phyloP scores from a whole-genome alignment of 495 filamentous ascomycete species.

The Niebla homalea region DNA sequence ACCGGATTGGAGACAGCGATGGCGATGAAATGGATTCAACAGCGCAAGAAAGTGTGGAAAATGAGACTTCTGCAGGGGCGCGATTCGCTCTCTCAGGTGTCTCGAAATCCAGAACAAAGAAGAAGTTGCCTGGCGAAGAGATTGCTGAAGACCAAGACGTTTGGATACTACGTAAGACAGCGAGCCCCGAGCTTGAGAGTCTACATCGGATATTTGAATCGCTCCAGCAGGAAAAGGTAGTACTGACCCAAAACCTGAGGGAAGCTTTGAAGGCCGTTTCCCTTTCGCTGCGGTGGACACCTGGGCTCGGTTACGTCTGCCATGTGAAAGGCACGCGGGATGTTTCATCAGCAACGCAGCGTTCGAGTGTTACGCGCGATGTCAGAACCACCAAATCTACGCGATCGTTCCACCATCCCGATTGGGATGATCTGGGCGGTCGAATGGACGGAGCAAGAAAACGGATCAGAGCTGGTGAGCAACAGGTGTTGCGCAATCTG shows the following conservation, averaged over 20 bases:
- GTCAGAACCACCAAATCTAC: slow-evolving; percentile 73
- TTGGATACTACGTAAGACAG: slow-evolving; percentile 75
- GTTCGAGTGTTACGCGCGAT: slow-evolving; percentile 38
- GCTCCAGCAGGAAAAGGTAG: slow-evolving; percentile 42
- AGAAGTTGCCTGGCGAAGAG: slow-evolving; percentile 17
- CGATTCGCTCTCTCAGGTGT: slow-evolving; percentile 32
- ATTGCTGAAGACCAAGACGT: slow-evolving; percentile 38
- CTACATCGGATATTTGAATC: slow-evolving; percentile 53
- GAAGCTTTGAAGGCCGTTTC: slow-evolving; percentile 39
- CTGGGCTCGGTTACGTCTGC: slow-evolving; percentile 74
- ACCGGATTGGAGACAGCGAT: slow-evolving; percentile 59
- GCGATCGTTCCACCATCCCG: slow-evolving; percentile 65
- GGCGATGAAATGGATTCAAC: slow-evolving; percentile 52
- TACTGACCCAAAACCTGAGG: slow-evolving; percentile 47
- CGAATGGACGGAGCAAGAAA: slow-evolving; percentile 57
- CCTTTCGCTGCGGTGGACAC: slow-evolving; percentile 70
- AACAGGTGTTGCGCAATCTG: slow-evolving; percentile 53
- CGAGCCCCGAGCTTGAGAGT: slow-evolving; percentile 46
- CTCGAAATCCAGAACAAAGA: slow-evolving; percentile 24
- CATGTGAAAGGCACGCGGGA: slow-evolving; percentile 75
- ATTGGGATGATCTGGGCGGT: slow-evolving; percentile 70
- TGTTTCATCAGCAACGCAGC: slow-evolving; percentile 31
- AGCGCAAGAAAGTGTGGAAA: slow-evolving; percentile 50
- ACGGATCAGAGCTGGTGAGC: slow-evolving; percentile 69
- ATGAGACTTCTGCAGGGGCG: slow-evolving; percentile 41